phyloP scores from a whole-genome alignment of 306 rosid genomes.

The Castanea crenata region DNA sequence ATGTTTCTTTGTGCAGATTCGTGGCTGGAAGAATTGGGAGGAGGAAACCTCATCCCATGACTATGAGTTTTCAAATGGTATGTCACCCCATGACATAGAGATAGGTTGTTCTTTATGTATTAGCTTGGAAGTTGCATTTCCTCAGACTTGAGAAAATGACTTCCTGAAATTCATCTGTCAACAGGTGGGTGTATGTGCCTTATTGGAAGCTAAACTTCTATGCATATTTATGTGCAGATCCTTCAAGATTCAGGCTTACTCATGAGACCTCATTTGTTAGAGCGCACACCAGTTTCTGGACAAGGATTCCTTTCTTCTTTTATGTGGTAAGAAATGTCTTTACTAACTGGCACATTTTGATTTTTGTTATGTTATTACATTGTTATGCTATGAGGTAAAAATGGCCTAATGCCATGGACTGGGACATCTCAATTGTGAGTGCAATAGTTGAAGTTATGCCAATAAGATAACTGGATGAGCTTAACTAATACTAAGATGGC shows the following conservation, averaged over 20 bases:
- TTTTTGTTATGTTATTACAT: background rate
- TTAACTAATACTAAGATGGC: background rate
- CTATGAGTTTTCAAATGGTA: constrained; percentile 83
- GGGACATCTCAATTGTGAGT: background rate
- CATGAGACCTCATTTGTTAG: constrained; percentile 89
- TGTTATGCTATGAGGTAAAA: background rate
- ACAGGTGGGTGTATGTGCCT: background rate
- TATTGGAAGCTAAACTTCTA: constrained; percentile 1
- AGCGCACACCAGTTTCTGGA: constrained; percentile 82
- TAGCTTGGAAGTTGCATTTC: background rate
- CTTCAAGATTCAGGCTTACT: constrained; percentile 78
- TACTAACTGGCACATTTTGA: constrained; percentile 6
- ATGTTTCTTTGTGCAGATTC: constrained; percentile 55
- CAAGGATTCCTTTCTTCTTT: constrained; percentile 59
- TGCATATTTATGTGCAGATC: constrained; percentile 42
- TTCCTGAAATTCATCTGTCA: background rate
- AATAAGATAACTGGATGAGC: background rate
- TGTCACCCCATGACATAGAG: constrained; percentile 6
- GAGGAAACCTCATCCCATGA: constrained; percentile 69
- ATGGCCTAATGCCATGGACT: background rate
- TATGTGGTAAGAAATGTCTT: constrained; percentile 61
- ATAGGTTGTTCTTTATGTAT: background rate
- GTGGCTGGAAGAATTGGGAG: constrained; percentile 98
- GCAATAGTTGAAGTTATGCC: background rate
- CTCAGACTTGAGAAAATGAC: background rate